A percentile compares a stretch with the other conserved stretches of the same genome.
Evolutionary conservation across 768 basidiomycete genomes (phyloP).

Genomic region (Strobilomyces echinocephalus): DNA sequence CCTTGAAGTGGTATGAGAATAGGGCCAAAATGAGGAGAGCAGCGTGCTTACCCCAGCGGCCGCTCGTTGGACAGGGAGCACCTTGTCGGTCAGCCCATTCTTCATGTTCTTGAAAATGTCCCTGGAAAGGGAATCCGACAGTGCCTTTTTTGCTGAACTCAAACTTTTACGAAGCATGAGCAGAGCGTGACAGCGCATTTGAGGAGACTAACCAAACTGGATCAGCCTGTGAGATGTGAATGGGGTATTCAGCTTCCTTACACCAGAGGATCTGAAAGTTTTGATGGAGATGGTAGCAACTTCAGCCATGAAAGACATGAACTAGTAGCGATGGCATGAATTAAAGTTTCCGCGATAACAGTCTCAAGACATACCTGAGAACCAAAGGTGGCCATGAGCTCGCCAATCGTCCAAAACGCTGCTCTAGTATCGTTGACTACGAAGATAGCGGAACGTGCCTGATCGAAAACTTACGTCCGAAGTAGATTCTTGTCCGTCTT

Average conservation of each 20-base stretch:
- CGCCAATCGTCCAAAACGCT: slow-evolving; percentile 81
- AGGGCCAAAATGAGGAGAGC: not conserved
- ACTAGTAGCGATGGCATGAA: slow-evolving; percentile 40
- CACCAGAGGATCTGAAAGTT: slow-evolving; percentile 67
- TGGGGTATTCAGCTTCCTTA: slow-evolving; percentile 33
- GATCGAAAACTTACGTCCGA: slow-evolving; percentile 52
- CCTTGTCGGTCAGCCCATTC: slow-evolving; percentile 72
- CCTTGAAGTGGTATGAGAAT: slow-evolving; percentile 33
- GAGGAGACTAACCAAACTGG: slow-evolving; percentile 50
- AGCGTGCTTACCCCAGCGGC: slow-evolving; percentile 59
- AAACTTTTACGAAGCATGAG: slow-evolving; percentile 74
- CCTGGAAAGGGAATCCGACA: slow-evolving; percentile 70
- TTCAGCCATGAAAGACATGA: slow-evolving; percentile 95
- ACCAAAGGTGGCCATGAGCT: slow-evolving; percentile 82
- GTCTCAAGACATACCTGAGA: slow-evolving; percentile 57
- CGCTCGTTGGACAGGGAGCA: slow-evolving; percentile 78
- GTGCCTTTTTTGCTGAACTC: slow-evolving; percentile 73
- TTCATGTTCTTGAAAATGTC: slow-evolving; percentile 85
- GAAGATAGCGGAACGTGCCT: not conserved
- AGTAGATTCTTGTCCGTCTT: slow-evolving; percentile 64
- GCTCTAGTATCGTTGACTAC: slow-evolving; percentile 45
- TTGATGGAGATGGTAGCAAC: slow-evolving; percentile 63
- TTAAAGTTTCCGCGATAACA: not conserved
- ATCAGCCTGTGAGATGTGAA: slow-evolving; percentile 5
- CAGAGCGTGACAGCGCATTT: slow-evolving; percentile 80